Conservation (phyloP, 2,329 filamentous ascomycete species). For the Bipolaris sorokiniana region DNA sequence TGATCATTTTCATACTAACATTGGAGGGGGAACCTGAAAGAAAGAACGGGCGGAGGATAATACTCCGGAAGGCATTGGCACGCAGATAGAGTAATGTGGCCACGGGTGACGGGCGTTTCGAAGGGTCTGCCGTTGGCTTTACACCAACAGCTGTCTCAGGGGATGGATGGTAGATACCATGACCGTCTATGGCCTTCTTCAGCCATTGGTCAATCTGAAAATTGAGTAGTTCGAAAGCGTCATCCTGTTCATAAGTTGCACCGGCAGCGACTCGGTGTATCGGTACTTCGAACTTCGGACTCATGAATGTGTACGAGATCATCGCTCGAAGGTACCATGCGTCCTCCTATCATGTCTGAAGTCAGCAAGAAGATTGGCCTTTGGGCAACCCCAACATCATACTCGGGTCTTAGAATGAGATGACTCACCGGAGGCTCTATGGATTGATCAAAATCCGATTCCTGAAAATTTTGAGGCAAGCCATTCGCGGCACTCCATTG, state of each 20-base stretch:
- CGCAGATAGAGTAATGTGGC: background rate
- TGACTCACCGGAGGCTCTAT: background rate
- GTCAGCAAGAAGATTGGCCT: background rate
- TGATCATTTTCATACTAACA: background rate
- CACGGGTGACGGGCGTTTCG: background rate
- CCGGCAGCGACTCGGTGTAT: background rate
- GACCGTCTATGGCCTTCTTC: background rate
- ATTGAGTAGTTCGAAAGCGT: background rate
- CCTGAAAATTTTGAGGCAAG: conserved; percentile 1
- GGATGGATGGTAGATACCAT: background rate
- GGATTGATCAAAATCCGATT: conserved; percentile 1
- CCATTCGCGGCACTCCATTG: conserved; percentile 1
- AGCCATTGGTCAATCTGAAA: conserved; percentile 1
- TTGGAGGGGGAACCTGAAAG: background rate
- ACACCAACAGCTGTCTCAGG: conserved; percentile 1
- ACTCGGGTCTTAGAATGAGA: background rate
- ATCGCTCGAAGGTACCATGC: conserved; percentile 1
- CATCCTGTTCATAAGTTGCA: conserved; percentile 2
- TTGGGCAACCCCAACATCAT: background rate
- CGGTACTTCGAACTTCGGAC: conserved; percentile 1
- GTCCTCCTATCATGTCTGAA: background rate
- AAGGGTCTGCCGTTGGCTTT: background rate
- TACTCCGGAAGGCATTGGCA: conserved; percentile 1
- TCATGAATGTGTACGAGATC: conserved; percentile 1
- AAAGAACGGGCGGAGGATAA: background rate